Percentiles rank a stretch among this genome's conserved stretches.
phyloP scores from a whole-genome alignment of 352 stramenopile genomes.

The Bremia lactucae region DNA sequence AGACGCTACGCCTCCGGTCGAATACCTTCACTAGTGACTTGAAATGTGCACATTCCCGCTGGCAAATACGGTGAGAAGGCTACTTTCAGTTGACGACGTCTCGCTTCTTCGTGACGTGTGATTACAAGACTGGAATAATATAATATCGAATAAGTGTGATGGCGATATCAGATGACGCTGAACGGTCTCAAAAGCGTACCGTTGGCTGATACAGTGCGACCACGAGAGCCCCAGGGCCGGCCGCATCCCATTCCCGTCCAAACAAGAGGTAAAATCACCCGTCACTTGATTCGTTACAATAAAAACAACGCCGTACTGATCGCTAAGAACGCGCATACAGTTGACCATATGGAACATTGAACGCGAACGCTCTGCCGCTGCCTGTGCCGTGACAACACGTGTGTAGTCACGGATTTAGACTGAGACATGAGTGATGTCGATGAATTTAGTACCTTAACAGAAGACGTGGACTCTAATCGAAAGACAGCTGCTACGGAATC shows the following conservation, averaged over 20 bases:
- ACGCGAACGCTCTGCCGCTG: slow-evolving; percentile 53
- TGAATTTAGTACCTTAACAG: slow-evolving; percentile 37
- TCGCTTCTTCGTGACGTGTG: slow-evolving; percentile 18
- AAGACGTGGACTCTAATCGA: slow-evolving; percentile 51
- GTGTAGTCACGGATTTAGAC: background rate
- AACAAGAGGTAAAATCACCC: slow-evolving; percentile 37
- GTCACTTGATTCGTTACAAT: slow-evolving; percentile 78
- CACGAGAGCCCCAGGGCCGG: slow-evolving; percentile 67
- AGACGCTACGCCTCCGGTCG: slow-evolving; percentile 4
- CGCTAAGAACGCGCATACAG: slow-evolving; percentile 73
- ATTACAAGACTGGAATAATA: slow-evolving; percentile 38
- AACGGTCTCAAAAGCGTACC: slow-evolving; percentile 21
- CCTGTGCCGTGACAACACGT: slow-evolving; percentile 11
- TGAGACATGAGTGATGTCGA: background rate
- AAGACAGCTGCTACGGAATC: slow-evolving; percentile 76
- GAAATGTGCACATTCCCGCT: slow-evolving; percentile 28
- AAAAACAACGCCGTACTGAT: slow-evolving; percentile 69
- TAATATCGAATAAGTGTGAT: background rate
- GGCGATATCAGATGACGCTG: slow-evolving; percentile 3
- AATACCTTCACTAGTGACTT: slow-evolving; percentile 50
- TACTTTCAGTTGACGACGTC: slow-evolving; percentile 30
- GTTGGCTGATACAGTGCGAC: slow-evolving; percentile 80
- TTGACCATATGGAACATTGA: slow-evolving; percentile 79
- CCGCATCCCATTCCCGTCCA: slow-evolving; percentile 21
- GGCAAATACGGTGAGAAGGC: slow-evolving; percentile 48